Percentiles rank a stretch among this genome's conserved stretches.
These are phyloP conservation scores for Cyclospora cayetanensis DNA, from an alignment of 169 alveolate species.

Conservation along the genomic window DNA sequence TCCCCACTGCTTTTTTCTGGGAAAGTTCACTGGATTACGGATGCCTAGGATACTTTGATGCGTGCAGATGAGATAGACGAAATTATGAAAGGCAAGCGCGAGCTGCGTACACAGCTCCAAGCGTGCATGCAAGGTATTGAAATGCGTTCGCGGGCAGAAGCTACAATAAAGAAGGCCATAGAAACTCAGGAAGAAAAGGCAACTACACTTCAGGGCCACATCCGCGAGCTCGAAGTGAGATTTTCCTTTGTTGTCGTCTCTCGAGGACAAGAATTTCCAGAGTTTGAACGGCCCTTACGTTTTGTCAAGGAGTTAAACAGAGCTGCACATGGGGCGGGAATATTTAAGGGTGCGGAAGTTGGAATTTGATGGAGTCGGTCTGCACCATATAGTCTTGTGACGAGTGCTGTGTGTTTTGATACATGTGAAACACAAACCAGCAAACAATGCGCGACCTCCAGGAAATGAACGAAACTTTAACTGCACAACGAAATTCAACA, in stretches of 20 bases:
- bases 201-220: not conserved
- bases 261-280: too few relatives aligned
- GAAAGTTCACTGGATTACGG: too few relatives aligned
- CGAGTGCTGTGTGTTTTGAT: not conserved
- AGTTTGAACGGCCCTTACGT: too few relatives aligned
- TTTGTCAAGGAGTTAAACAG: too few relatives aligned
- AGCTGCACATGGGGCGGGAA: too few relatives aligned
- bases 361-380: not conserved
- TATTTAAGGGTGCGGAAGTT: too few relatives aligned
- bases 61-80: slow-evolving; percentile 84
- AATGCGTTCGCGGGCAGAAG: not conserved
- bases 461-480: slow-evolving; percentile 1
- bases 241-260: too few relatives aligned
- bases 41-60: not conserved
- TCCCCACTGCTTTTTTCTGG: too few relatives aligned
- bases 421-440: not conserved
- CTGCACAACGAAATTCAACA: not conserved
- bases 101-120: not conserved
- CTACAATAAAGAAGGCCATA: not conserved
- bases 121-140: slow-evolving; percentile 36
- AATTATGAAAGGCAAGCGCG: slow-evolving; percentile 52
- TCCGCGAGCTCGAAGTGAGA: slow-evolving; percentile 13
- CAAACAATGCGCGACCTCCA: slow-evolving; percentile 4
- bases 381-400: not conserved
- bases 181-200: not conserved